These are phyloP conservation scores for Acaromyces ingoldii DNA, from an alignment of 1,284 basidiomycete species.

Conservation along the genomic window DNA sequence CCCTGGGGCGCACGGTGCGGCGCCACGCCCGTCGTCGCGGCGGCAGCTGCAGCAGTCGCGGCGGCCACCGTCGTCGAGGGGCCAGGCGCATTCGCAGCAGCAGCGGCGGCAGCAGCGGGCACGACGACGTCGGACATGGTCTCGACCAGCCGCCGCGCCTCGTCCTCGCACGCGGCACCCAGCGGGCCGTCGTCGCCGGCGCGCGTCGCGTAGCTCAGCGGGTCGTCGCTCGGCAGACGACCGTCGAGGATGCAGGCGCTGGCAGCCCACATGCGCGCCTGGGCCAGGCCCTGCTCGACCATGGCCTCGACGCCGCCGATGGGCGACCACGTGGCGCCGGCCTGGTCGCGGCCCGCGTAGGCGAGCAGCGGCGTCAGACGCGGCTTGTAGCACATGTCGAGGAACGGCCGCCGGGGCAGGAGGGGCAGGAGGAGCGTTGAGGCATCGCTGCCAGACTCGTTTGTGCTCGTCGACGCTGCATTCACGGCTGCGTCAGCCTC, in stretches of 20 bases:
- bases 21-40: too few species aligned
- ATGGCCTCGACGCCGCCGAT: conserved; percentile 51
- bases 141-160: conserved; percentile 15
- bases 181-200: conserved; percentile 26
- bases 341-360: conserved; percentile 21
- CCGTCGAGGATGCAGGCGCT: conserved; percentile 20
- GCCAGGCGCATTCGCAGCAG: conserved; percentile 86
- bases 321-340: conserved; percentile 26
- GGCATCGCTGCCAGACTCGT: too few species aligned
- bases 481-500: conserved; percentile 1
- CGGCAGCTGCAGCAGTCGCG: too few species aligned
- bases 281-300: conserved; percentile 52
- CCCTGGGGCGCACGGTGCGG: too few species aligned
- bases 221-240: conserved; percentile 14
- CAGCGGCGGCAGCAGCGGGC: conserved; percentile 82
- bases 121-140: conserved; percentile 20
- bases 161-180: conserved; percentile 18
- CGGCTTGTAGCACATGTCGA: conserved; percentile 53
- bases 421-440: conserved; percentile 16
- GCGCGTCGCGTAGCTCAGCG: conserved; percentile 19
- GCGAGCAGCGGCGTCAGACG: conserved; percentile 45
- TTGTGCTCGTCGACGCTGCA: background rate
- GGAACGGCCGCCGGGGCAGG: conserved; percentile 36
- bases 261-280: conserved; percentile 47
- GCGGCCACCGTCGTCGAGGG: conserved; percentile 58